These are phyloP conservation scores for Zymoseptoria crescenta DNA, from an alignment of 2,329 filamentous ascomycete species.

Conservation along the genomic window DNA sequence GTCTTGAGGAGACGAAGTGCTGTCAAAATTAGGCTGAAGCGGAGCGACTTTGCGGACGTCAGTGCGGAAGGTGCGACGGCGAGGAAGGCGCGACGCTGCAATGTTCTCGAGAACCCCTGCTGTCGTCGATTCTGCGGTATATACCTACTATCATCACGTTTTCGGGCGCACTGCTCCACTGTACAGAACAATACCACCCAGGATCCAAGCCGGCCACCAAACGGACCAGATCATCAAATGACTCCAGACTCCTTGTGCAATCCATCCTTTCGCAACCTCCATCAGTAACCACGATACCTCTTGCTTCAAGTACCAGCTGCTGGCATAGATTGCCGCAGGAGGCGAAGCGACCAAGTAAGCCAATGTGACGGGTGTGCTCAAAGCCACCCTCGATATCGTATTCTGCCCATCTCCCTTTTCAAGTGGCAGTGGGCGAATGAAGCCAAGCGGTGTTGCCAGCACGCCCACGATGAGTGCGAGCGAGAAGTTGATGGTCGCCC, in stretches of 20 bases:
- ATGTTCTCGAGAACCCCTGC: neutral
- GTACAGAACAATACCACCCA: constrained; percentile 19
- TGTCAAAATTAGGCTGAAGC: neutral
- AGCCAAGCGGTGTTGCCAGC: constrained; percentile 69
- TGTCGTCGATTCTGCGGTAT: neutral
- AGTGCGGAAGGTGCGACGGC: neutral
- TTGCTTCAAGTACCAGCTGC: constrained; percentile 15
- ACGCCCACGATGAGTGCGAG: constrained; percentile 80
- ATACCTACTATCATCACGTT: constrained; percentile 1
- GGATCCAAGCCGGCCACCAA: constrained; percentile 30
- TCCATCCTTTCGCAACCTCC: constrained; percentile 27
- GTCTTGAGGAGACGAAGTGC: neutral
- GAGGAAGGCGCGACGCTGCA: neutral
- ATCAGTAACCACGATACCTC: constrained; percentile 18
- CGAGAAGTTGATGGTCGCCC: constrained; percentile 94
- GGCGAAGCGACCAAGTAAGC: constrained; percentile 16
- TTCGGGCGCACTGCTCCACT: constrained; percentile 12
- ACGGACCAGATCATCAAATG: constrained; percentile 25
- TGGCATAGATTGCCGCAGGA: constrained; percentile 14
- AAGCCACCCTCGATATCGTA: neutral
- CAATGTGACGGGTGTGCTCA: constrained; percentile 9
- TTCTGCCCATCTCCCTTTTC: neutral
- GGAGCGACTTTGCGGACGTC: neutral
- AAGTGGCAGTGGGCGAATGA: constrained; percentile 42
- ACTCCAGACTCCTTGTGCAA: constrained; percentile 27